A percentile compares a stretch with the other conserved stretches of the same genome.
phyloP scores from a whole-genome alignment of 345 rosid species.

The Lepidium didymum region DNA sequence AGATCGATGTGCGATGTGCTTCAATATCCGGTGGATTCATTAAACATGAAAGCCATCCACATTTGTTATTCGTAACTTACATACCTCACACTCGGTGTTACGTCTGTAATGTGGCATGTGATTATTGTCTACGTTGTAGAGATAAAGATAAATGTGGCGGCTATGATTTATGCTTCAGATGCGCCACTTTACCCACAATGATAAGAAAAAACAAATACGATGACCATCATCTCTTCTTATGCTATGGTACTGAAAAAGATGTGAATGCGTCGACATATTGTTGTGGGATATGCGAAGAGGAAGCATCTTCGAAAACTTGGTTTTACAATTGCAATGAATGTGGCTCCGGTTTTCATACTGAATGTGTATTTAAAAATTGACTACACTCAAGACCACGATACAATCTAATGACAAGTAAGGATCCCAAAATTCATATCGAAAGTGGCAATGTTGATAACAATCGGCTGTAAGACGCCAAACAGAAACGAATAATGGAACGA shows the following conservation, averaged over 20 bases:
- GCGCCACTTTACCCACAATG: neutral
- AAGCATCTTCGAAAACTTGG: neutral
- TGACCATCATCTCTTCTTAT: constrained; percentile 9
- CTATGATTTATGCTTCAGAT: neutral
- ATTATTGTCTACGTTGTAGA: neutral
- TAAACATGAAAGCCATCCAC: constrained; percentile 8
- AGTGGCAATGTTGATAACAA: too few species aligned
- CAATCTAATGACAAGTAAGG: neutral
- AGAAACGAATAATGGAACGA: too few species aligned
- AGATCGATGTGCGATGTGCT: constrained; percentile 6
- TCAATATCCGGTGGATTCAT: neutral
- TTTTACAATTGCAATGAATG: neutral
- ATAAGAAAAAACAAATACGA: constrained; percentile 2
- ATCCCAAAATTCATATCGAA: too few species aligned
- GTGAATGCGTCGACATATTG: neutral
- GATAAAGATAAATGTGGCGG: neutral
- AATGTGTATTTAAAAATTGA: neutral
- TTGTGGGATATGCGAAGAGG: neutral
- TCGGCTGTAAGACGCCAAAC: too few species aligned
- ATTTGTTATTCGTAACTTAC: neutral
- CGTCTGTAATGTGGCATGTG: neutral
- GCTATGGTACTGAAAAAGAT: neutral
- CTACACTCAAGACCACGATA: neutral
- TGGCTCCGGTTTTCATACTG: neutral
- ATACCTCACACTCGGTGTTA: rapidly evolving